phyloP scores from a whole-genome alignment of 257 asterid species.

The Solanum bukasovii region DNA sequence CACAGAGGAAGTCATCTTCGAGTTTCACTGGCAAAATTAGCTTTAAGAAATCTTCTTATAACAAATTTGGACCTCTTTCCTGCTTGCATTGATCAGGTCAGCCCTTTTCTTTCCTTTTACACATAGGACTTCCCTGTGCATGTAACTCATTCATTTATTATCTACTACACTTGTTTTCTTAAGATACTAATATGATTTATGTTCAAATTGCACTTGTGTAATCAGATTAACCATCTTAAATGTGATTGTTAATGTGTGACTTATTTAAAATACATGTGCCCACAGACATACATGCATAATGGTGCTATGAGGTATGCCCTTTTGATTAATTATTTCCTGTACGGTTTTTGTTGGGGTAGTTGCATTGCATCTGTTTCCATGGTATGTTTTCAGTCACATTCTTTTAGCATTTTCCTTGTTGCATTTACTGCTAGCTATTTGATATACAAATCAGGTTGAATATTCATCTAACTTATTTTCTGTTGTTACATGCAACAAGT shows the following conservation, averaged over 20 bases:
- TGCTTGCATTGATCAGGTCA: slow-evolving; percentile 97
- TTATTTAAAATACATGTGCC: background rate
- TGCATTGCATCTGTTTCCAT: background rate
- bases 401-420: background rate
- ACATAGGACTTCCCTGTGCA: background rate
- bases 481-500: background rate
- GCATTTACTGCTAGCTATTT: background rate
- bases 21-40: slow-evolving; percentile 84
- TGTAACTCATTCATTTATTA: background rate
- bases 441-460: background rate
- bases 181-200: background rate
- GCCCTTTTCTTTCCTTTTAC: background rate
- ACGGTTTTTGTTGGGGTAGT: background rate
- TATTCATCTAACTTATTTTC: background rate
- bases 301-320: background rate
- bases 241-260: background rate
- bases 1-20: slow-evolving; percentile 94
- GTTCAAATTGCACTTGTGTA: background rate
- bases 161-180: background rate
- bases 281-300: background rate
- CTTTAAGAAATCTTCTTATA: slow-evolving; percentile 87
- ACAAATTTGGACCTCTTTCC: slow-evolving; percentile 97
- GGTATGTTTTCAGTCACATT: background rate
- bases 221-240: background rate
- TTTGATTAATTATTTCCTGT: background rate